A percentile compares a stretch with the other conserved stretches of the same genome.
phyloP scores from a whole-genome alignment of 345 rosid genomes.

The Euphorbia pulcherrima region DNA sequence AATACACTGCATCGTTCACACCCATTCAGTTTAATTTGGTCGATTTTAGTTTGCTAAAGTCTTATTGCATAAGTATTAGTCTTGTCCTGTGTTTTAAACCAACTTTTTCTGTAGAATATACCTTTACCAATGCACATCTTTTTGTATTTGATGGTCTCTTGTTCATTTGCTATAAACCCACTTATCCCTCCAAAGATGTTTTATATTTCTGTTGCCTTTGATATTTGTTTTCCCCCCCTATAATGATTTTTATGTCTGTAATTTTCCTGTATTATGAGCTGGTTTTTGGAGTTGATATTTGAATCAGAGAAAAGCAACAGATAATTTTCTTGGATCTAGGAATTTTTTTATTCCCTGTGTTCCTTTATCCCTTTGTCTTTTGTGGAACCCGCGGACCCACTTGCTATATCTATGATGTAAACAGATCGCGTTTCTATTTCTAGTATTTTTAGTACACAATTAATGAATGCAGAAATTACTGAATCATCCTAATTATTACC shows the following conservation, averaged over 20 bases:
- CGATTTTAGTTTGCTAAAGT: not conserved
- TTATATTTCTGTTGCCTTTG: not conserved
- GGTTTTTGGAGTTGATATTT: not conserved
- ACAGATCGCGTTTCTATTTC: not conserved
- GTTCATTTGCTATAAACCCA: not conserved
- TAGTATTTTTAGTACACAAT: not conserved
- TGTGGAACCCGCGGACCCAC: not conserved
- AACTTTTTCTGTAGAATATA: not conserved
- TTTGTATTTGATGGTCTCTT: not conserved
- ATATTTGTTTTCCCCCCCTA: not conserved
- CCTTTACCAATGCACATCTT: not conserved
- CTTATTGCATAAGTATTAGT: not conserved
- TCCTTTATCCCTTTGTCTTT: not conserved
- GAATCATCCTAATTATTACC: constrained; percentile 8
- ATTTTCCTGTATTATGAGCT: not conserved
- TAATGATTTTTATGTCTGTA: not conserved
- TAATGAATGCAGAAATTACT: not conserved
- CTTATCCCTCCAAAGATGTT: not conserved
- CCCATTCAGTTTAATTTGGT: constrained; percentile 3
- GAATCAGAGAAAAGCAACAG: not conserved
- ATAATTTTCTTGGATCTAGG: not conserved
- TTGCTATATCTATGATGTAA: not conserved
- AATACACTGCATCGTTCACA: not conserved
- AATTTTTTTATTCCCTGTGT: not conserved
- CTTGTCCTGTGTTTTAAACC: not conserved